Conservation (phyloP, 257 asterid species). For the Coffea eugenioides region DNA sequence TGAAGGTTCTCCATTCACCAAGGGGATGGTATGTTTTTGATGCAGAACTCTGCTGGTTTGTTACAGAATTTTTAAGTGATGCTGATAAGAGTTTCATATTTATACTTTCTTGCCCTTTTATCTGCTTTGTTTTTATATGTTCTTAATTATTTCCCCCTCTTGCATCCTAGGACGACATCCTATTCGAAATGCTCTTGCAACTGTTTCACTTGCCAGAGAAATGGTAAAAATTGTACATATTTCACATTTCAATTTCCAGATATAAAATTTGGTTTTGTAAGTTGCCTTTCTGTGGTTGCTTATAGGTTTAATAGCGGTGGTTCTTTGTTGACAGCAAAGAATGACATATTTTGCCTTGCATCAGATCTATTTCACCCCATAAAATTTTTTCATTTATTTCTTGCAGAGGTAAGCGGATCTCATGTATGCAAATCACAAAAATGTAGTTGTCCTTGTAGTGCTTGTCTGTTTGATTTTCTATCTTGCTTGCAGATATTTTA, state of each 20-base stretch:
- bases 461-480: not conserved
- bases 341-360: conserved; percentile 33
- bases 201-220: conserved; percentile 42
- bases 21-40: too few relatives aligned
- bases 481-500: conserved; percentile 57
- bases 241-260: conserved; percentile 9
- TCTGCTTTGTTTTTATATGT: not conserved
- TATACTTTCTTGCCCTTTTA: not conserved
- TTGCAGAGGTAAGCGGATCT: conserved; percentile 59
- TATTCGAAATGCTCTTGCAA: conserved; percentile 82
- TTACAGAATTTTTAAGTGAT: not conserved
- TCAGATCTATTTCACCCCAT: conserved; percentile 72
- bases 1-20: too few relatives aligned
- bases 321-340: conserved; percentile 30
- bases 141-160: conserved; percentile 25
- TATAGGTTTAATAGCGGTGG: conserved; percentile 39
- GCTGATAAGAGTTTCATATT: not conserved
- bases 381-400: conserved; percentile 72
- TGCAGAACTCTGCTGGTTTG: too few relatives aligned
- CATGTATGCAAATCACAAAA: not conserved
- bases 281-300: conserved; percentile 3
- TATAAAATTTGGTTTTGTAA: not conserved
- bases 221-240: conserved; percentile 39
- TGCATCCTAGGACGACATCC: conserved; percentile 71
- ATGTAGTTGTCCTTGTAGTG: conserved; percentile 10